phyloP scores from a whole-genome alignment of 2,329 filamentous ascomycete species.

The Myotisia sp. region DNA sequence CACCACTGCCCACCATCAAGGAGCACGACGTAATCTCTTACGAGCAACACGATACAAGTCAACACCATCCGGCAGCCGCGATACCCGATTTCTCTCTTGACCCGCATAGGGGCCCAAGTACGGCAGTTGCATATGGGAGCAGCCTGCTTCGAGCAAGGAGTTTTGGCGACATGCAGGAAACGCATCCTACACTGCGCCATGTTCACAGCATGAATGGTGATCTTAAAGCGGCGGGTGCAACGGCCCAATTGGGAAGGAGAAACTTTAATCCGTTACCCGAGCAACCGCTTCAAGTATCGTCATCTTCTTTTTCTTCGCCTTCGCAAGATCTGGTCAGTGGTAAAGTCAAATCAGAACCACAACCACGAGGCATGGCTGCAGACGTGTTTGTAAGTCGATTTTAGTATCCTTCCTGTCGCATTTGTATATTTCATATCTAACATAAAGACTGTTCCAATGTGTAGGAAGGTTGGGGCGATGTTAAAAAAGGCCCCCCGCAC shows the following conservation, averaged over 20 bases:
- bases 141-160: too few species aligned
- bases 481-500: constrained; percentile 56
- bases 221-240: constrained; percentile 48
- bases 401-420: too few species aligned
- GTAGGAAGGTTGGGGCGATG: constrained; percentile 88
- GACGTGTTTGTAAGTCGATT: constrained; percentile 74
- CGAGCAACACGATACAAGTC: background rate
- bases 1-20: constrained; percentile 38
- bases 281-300: constrained; percentile 21
- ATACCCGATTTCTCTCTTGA: too few species aligned
- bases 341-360: constrained; percentile 67
- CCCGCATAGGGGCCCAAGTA: too few species aligned
- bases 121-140: too few species aligned
- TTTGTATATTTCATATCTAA: background rate
- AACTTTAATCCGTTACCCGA: constrained; percentile 12
- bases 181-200: constrained; percentile 36
- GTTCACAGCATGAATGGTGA: constrained; percentile 59
- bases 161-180: too few species aligned
- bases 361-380: constrained; percentile 63
- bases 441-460: too few species aligned
- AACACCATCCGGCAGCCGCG: too few species aligned
- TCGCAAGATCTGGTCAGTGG: constrained; percentile 64
- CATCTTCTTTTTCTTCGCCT: constrained; percentile 30
- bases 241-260: constrained; percentile 12
- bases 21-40: constrained; percentile 28